Evolutionary conservation across 1,284 basidiomycete genomes (phyloP).

Genomic region (Ganoderma multipileum): DNA sequence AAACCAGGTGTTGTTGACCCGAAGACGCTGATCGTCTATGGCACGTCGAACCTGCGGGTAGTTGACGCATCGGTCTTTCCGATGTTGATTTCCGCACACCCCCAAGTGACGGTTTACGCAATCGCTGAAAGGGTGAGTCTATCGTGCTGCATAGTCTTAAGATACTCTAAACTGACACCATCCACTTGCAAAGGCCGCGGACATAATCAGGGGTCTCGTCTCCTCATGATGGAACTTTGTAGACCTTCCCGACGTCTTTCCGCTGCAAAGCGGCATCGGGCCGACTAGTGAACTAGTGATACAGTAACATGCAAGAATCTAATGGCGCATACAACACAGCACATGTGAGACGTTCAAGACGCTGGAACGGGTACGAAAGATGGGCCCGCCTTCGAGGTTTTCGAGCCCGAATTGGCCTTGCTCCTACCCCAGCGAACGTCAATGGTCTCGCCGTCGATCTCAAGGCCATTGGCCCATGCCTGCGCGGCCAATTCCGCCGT

Average conservation of each 20-base stretch:
- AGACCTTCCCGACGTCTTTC: background rate
- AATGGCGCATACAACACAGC: conserved; percentile 1
- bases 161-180: background rate
- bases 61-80: conserved; percentile 61
- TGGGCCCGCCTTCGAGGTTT: conserved; percentile 20
- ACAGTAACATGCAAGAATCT: conserved; percentile 7
- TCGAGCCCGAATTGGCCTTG: conserved; percentile 42
- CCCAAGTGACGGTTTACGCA: conserved; percentile 26
- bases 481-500: conserved; percentile 88
- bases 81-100: conserved; percentile 51
- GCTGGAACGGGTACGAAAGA: conserved; percentile 17
- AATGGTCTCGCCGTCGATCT: conserved; percentile 80
- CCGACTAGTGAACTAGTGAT: conserved; percentile 5
- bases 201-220: background rate
- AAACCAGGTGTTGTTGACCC: conserved; percentile 60
- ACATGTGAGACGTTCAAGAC: background rate
- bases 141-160: background rate
- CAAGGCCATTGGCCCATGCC: conserved; percentile 87
- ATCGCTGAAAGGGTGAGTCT: conserved; percentile 29
- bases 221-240: background rate
- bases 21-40: conserved; percentile 62
- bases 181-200: background rate
- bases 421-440: conserved; percentile 90
- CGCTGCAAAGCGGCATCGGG: background rate
- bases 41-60: conserved; percentile 59